phyloP scores from a whole-genome alignment of 2,329 filamentous ascomycete genomes.

The Teratosphaeria epicoccoides region DNA sequence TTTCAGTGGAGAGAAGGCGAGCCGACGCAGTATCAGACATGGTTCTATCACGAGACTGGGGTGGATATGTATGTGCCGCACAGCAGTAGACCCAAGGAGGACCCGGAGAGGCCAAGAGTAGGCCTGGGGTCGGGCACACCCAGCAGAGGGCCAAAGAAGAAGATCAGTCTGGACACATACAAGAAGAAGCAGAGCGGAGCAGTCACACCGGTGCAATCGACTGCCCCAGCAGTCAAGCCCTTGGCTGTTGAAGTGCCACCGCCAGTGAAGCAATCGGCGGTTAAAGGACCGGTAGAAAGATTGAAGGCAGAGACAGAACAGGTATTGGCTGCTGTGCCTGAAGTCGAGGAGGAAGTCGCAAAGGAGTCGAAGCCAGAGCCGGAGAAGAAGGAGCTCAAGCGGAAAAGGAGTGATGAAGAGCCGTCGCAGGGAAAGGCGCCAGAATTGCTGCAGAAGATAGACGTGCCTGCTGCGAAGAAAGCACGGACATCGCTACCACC shows the following conservation, averaged over 20 bases:
- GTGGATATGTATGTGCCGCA: constrained; percentile 21
- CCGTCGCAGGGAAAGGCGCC: neutral
- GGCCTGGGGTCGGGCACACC: constrained; percentile 32
- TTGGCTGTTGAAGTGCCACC: constrained; percentile 7
- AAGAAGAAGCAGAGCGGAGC: constrained; percentile 44
- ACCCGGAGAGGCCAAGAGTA: constrained; percentile 21
- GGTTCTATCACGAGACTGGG: constrained; percentile 47
- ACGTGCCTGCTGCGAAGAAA: constrained; percentile 2
- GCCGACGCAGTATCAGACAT: constrained; percentile 52
- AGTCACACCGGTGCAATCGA: constrained; percentile 15
- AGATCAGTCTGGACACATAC: constrained; percentile 52
- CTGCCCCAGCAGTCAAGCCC: constrained; percentile 14
- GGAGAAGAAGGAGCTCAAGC: constrained; percentile 17
- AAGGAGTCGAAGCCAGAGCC: constrained; percentile 5
- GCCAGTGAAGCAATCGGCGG: constrained; percentile 17
- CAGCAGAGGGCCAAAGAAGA: constrained; percentile 43
- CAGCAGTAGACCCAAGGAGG: constrained; percentile 18
- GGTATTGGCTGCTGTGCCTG: constrained; percentile 18
- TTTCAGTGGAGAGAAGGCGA: constrained; percentile 46
- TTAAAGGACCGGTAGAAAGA: constrained; percentile 24
- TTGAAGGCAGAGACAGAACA: constrained; percentile 24
- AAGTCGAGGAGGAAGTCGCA: constrained; percentile 10
- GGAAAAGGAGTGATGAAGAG: constrained; percentile 13
- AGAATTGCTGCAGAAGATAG: neutral
- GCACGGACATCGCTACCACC: constrained; percentile 1